These are phyloP conservation scores for Aspergillus carlsbadensis DNA, from an alignment of 495 filamentous ascomycete genomes.

Conservation along the genomic window DNA sequence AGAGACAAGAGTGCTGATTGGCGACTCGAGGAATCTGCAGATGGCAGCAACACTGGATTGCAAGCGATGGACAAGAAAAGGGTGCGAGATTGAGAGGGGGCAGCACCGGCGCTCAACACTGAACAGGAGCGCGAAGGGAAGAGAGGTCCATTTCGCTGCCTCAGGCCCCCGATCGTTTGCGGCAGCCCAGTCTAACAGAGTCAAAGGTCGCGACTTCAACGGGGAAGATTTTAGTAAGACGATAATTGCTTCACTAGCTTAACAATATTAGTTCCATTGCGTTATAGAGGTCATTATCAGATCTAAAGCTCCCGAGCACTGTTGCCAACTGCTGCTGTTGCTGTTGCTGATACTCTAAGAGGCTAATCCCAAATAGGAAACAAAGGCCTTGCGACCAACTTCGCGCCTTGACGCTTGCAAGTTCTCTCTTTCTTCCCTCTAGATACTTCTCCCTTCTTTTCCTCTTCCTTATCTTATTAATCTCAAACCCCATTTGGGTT, in stretches of 20 bases:
- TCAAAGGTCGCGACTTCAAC: neutral
- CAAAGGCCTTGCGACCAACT: slow-evolving; percentile 24
- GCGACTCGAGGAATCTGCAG: neutral
- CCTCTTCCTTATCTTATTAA: slow-evolving; percentile 13
- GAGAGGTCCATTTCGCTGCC: slow-evolving; percentile 13
- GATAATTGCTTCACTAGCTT: too few relatives aligned
- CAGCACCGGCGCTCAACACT: slow-evolving; percentile 1
- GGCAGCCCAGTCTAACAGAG: neutral
- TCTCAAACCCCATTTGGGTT: slow-evolving; percentile 20
- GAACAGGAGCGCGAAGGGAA: slow-evolving; percentile 13
- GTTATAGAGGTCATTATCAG: too few relatives aligned
- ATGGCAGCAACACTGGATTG: slow-evolving; percentile 22
- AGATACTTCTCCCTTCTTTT: slow-evolving; percentile 10
- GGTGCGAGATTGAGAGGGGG: slow-evolving; percentile 10
- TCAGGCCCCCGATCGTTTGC: slow-evolving; percentile 19
- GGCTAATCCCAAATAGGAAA: slow-evolving; percentile 36
- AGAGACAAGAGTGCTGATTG: neutral
- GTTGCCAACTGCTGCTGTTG: neutral
- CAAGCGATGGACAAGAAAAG: slow-evolving; percentile 9
- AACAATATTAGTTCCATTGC: too few relatives aligned
- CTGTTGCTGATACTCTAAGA: neutral
- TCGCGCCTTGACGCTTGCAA: slow-evolving; percentile 14
- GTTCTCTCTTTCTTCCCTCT: slow-evolving; percentile 15
- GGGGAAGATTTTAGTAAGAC: too few relatives aligned
- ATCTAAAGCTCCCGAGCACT: neutral